Evolutionary conservation across 1,284 basidiomycete species (phyloP).

Genomic region (Ustilago tritici): DNA sequence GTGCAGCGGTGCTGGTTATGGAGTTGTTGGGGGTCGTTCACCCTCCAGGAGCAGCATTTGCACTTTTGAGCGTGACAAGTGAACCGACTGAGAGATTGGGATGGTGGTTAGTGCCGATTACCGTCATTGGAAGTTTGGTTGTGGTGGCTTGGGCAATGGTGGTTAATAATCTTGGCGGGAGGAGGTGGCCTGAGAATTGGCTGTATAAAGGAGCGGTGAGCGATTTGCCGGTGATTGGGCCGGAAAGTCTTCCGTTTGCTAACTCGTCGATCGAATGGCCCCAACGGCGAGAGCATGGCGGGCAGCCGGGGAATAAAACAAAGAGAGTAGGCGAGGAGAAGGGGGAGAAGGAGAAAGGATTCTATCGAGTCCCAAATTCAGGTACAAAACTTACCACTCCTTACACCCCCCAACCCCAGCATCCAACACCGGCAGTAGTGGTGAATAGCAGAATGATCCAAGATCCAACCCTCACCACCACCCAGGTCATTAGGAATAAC

Average conservation of each 20-base stretch:
- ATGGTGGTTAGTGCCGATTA: conserved; percentile 53
- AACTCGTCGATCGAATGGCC: conserved; percentile 24
- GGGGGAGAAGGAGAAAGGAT: conserved; percentile 22
- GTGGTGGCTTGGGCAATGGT: conserved; percentile 63
- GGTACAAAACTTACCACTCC: conserved; percentile 15
- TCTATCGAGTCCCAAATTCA: conserved; percentile 24
- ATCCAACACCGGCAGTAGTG: conserved; percentile 7
- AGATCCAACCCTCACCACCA: conserved; percentile 6
- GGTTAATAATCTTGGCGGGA: conserved; percentile 58
- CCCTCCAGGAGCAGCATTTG: conserved; percentile 61
- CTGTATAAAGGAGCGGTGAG: conserved; percentile 35
- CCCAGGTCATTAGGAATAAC: conserved; percentile 30
- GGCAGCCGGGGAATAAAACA: background rate
- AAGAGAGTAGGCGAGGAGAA: background rate
- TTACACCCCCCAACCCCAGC: background rate
- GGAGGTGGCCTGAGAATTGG: conserved; percentile 51
- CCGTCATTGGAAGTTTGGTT: conserved; percentile 35
- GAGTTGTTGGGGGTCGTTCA: conserved; percentile 60
- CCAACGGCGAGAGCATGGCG: too few relatives aligned
- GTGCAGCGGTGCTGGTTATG: conserved; percentile 53
- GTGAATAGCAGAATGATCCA: conserved; percentile 35
- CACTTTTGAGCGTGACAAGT: conserved; percentile 52
- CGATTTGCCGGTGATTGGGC: conserved; percentile 40
- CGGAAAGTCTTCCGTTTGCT: conserved; percentile 39
- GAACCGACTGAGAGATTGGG: conserved; percentile 28